Percentiles rank a stretch among this genome's conserved stretches.
Evolutionary conservation across 208 protist species (phyloP).

Genomic region (Wallacemonas sp.): DNA sequence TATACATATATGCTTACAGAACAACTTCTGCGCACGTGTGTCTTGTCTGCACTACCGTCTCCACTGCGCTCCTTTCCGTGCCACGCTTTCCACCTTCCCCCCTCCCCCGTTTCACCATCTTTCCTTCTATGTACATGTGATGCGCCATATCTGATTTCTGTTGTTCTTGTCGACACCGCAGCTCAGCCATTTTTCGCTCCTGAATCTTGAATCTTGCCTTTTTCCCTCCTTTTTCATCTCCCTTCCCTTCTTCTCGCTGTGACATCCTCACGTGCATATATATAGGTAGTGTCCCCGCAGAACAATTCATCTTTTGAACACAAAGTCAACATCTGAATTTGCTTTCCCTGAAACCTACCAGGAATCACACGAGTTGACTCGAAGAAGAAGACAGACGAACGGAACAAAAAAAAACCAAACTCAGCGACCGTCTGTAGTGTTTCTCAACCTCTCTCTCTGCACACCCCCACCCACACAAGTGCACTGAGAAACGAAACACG

Average conservation of each 20-base stretch:
- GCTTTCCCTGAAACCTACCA: background rate
- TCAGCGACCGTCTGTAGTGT: too few relatives aligned
- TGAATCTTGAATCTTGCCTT: background rate
- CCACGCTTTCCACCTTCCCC: too few relatives aligned
- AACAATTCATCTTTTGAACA: background rate
- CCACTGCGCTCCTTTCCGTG: too few relatives aligned
- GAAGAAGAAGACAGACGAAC: background rate
- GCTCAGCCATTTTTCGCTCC: background rate
- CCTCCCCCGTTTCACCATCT: too few relatives aligned
- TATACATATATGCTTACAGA: too few relatives aligned
- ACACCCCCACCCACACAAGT: background rate
- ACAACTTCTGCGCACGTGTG: too few relatives aligned
- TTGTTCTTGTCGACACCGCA: conserved; percentile 9
- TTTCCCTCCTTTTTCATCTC: conserved; percentile 10
- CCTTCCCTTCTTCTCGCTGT: conserved; percentile 5
- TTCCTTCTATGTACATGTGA: background rate
- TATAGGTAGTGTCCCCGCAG: background rate
- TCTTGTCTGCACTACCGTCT: too few relatives aligned
- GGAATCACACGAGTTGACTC: background rate
- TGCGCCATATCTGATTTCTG: conserved; percentile 17
- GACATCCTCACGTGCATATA: conserved; percentile 7
- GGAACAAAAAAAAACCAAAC: background rate
- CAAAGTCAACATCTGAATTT: conserved; percentile 13
- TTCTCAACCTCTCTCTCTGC: background rate
- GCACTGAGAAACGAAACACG: background rate